A percentile compares a stretch with the other conserved stretches of the same genome.
Conservation (phyloP, 2,329 filamentous ascomycete species). For the Pseudonectria foliicola region DNA sequence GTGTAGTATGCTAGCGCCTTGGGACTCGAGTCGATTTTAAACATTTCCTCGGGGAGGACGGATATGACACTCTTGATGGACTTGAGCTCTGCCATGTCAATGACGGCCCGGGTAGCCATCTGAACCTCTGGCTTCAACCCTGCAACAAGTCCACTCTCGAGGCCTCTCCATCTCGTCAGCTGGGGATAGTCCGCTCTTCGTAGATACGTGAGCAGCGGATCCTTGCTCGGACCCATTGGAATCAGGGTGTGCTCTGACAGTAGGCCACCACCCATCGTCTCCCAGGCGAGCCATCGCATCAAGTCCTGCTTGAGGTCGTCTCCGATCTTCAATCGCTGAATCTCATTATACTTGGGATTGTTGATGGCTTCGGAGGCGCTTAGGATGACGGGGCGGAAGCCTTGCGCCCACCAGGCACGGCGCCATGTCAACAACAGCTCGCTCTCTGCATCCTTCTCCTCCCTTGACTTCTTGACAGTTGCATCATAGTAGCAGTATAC, state of each 20-base stretch:
- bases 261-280: constrained; percentile 78
- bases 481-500: constrained; percentile 91
- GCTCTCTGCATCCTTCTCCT: constrained; percentile 65
- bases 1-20: constrained; percentile 74
- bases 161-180: constrained; percentile 65
- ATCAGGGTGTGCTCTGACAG: constrained; percentile 72
- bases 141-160: constrained; percentile 66
- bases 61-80: constrained; percentile 56
- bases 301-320: constrained; percentile 59
- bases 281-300: constrained; percentile 87
- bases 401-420: constrained; percentile 90
- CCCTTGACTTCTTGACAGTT: constrained; percentile 53
- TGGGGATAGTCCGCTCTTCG: constrained; percentile 68
- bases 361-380: constrained; percentile 73
- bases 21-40: constrained; percentile 58
- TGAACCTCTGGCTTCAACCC: constrained; percentile 60
- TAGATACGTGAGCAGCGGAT: constrained; percentile 63
- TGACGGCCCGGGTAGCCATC: constrained; percentile 52
- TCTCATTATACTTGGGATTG: constrained; percentile 68
- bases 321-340: constrained; percentile 59
- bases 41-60: constrained; percentile 49
- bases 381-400: constrained; percentile 79
- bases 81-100: constrained; percentile 49
- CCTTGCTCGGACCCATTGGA: constrained; percentile 73
- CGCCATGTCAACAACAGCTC: constrained; percentile 80